These are phyloP conservation scores for Yamadazyma atlantica DNA, from an alignment of 1,139 yeast species.

Conservation along the genomic window DNA sequence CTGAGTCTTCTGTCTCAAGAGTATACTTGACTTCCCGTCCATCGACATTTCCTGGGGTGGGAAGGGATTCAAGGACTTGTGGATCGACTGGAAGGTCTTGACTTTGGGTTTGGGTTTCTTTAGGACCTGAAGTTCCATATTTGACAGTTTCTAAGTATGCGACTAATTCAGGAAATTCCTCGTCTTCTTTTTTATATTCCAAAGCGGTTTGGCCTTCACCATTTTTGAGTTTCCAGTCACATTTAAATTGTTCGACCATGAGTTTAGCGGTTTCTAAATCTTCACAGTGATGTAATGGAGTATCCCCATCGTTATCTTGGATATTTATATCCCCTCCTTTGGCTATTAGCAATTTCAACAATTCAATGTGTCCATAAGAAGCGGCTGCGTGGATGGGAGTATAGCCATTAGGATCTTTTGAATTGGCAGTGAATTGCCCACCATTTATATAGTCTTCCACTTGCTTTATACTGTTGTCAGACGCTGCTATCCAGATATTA, in stretches of 20 bases:
- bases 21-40: constrained; percentile 62
- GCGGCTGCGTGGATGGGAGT: constrained; percentile 98
- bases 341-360: constrained; percentile 57
- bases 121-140: constrained; percentile 23
- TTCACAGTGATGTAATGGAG: constrained; percentile 92
- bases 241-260: constrained; percentile 65
- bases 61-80: constrained; percentile 28
- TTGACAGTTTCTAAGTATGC: constrained; percentile 55
- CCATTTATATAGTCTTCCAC: constrained; percentile 57
- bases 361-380: constrained; percentile 78
- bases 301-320: constrained; percentile 87
- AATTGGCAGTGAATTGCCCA: constrained; percentile 59
- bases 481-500: constrained; percentile 94
- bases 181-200: constrained; percentile 77
- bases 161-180: constrained; percentile 77
- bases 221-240: constrained; percentile 64
- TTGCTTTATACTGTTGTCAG: constrained; percentile 66
- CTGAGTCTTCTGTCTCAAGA: constrained; percentile 45
- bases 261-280: constrained; percentile 61
- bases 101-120: not conserved
- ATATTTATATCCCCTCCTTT: constrained; percentile 80
- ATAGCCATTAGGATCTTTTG: constrained; percentile 88
- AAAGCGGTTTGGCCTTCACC: constrained; percentile 71
- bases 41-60: constrained; percentile 40
- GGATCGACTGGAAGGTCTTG: constrained; percentile 1